Evolutionary conservation across 371 early-diverging fungal species (phyloP), one percentile per base, ranked within the genome.

Genomic region (Rhizomucor pusillus): DNA sequence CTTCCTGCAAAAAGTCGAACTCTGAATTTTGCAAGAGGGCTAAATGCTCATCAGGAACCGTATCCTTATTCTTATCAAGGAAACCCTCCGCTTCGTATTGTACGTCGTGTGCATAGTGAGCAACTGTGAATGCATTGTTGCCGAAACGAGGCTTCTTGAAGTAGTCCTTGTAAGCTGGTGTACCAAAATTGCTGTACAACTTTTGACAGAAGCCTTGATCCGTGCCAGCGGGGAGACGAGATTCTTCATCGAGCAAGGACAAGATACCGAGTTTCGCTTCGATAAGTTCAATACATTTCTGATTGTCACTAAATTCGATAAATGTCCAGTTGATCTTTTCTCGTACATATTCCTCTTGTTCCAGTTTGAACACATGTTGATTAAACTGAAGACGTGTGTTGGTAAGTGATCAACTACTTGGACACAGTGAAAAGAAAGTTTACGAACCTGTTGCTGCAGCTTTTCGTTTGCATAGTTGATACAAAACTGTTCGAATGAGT

Each of bases 31-130:
- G 82, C 54, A 96, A 69, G 22, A 91, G 60, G 14, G 69, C 80
- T 54, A 93, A 60, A 44, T 90, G 79, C 65, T 98, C 97, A 50
- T 97, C 98, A 41, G 94, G 91, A 12, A 97, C 93, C 11, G 97
- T 92, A 75, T 99, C 99, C 74, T 93, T 94, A 79, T 99, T 99
- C 82, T 99, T 99, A 52, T 95, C 94, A 44, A 99, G 76, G 78
- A 99, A 99, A 10, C 93, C 94, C 22, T 95, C 93, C 33, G 89
- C 83, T 53, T 88, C 88, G 63, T 98, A 98, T 39, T 88, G 81
- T 23, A 97, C 97, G 57, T 88, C 83, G 57, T 91, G 89, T 37
- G 97, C 97, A 65, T 95, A 97, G 67, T 98, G 98, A 22, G 82
- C 80, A 45, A 98, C 73, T 16, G 87, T 86, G 64, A 98, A 98